Evolutionary conservation across 148 eudicot species (phyloP), one percentile per base, ranked within the genome.

Genomic region (Vaccinium darrowii): DNA sequence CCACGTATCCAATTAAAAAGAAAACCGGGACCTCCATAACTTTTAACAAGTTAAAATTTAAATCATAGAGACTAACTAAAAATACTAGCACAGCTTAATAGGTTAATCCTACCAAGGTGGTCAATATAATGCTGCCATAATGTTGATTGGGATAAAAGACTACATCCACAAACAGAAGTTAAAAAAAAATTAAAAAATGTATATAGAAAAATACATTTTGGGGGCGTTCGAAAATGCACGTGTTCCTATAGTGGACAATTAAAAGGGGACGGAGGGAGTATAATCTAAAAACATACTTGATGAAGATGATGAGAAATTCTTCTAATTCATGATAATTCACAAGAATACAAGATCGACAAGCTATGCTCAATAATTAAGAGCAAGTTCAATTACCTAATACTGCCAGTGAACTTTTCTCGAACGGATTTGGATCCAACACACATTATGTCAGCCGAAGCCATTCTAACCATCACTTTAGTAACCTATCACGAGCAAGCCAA

Each of bases 381-480:
- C n/a, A 82, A 15, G 72, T 43, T 23, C 8, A n/a, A 25, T 50
- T 88, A 95, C 99, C 99, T 95, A 79, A 97, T 94, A 84, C 88
- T 94, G 86, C 99, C 99, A 9, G 96, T 88, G 81, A 97, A 97
- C 85, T 94, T 97, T 83, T 97, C 99, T 86, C 92, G 90, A 5
- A 97, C 93, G 79, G 98, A 89, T 87, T 93, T 95, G 57, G 90
- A 83, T 74, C 95, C 98, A 81, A 97, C 99, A 88, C 98, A 95
- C 95, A 97, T 88, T 84, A 97, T 95, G 89, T 97, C 99, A 8
- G 89, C 95, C 21, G 97, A 92, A 89, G 99, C 98, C 91, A 90
- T 90, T 87, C 88, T 94, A 76, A 96, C 91, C 93, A 91, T 92
- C 87, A 97, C 99, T 88, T 94, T 95, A 77, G 95, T 95, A 50